phyloP scores from a whole-genome alignment of 352 stramenopile species.

The Phytophthora citrophthora region DNA sequence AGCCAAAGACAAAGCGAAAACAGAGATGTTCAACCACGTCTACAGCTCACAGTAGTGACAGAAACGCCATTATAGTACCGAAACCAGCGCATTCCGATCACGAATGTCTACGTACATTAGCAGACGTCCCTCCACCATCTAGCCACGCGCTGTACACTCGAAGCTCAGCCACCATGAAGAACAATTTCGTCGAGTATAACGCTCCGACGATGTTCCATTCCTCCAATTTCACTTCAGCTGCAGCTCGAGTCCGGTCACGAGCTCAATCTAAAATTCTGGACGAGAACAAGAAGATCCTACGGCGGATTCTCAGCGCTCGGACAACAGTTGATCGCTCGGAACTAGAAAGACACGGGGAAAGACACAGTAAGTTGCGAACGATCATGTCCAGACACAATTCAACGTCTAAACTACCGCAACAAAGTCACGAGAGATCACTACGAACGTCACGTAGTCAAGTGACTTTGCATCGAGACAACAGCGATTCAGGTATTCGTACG shows the following conservation, averaged over 20 bases:
- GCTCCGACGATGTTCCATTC: slow-evolving; percentile 34
- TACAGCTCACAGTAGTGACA: slow-evolving; percentile 3
- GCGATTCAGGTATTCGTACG: slow-evolving; percentile 12
- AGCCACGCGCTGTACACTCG: slow-evolving; percentile 60
- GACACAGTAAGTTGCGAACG: slow-evolving; percentile 43
- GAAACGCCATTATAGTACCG: slow-evolving; percentile 35
- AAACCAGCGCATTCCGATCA: slow-evolving; percentile 23
- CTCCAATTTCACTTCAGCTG: slow-evolving; percentile 38
- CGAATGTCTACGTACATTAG: slow-evolving; percentile 23
- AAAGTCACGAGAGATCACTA: slow-evolving; percentile 6
- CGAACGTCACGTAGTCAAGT: slow-evolving; percentile 21
- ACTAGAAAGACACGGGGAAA: slow-evolving; percentile 46
- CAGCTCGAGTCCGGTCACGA: slow-evolving; percentile 31
- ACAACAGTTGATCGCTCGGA: slow-evolving; percentile 48
- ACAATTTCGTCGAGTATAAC: slow-evolving; percentile 61
- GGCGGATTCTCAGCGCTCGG: slow-evolving; percentile 51
- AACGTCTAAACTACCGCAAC: slow-evolving; percentile 20
- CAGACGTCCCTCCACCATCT: slow-evolving; percentile 36
- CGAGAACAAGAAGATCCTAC: slow-evolving; percentile 62
- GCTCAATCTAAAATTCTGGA: slow-evolving; percentile 46
- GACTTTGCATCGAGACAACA: slow-evolving; percentile 3
- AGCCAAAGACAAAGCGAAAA: slow-evolving; percentile 20
- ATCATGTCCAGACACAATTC: slow-evolving; percentile 53
- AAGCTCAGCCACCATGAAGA: slow-evolving; percentile 49
- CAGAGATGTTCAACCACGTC: neutral